phyloP scores from a whole-genome alignment of 805 yeast species.

The Candida orba region DNA sequence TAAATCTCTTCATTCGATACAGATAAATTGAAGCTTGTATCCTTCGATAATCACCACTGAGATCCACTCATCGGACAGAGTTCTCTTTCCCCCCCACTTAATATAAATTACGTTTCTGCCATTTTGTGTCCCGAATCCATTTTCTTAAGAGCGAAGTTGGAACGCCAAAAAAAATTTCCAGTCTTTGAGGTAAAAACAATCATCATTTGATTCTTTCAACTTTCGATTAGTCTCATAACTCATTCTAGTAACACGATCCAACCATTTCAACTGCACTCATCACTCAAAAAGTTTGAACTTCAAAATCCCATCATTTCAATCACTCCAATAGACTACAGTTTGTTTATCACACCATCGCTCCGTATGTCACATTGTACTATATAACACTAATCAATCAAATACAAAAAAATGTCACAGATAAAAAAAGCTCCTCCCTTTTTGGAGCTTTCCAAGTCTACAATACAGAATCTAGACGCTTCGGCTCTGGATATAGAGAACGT shows the following conservation, averaged over 20 bases:
- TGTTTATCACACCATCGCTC: not conserved
- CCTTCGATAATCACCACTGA: too few species aligned
- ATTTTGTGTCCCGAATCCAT: not conserved
- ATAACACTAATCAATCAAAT: not conserved
- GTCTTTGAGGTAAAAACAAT: too few species aligned
- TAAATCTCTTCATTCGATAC: not conserved
- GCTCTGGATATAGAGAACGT: constrained; percentile 33
- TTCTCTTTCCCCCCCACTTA: too few species aligned
- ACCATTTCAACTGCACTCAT: not conserved
- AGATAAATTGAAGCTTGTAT: too few species aligned
- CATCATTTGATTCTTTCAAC: too few species aligned
- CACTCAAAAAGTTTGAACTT: too few species aligned
- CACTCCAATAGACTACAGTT: too few species aligned
- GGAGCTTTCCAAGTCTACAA: constrained; percentile 22
- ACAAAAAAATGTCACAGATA: constrained; percentile 10
- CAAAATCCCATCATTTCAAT: not conserved
- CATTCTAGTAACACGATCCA: not conserved
- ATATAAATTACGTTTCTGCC: not conserved
- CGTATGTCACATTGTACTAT: constrained; percentile 1
- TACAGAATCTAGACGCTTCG: constrained; percentile 20
- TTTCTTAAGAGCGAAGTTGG: not conserved
- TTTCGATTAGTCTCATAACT: not conserved
- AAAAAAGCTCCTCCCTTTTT: constrained; percentile 25
- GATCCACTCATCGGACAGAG: too few species aligned
- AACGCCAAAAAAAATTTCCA: not conserved